Conservation (phyloP, 176 grass and related monocot genomes). For the barley (Hordeum vulgare) region MorexV3_pseudomolecules_assembly NC_058524.1:67282596-67283095, state of each 20-base stretch:
- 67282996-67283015: neutral
- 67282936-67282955: neutral
- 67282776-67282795: conserved; percentile 9
- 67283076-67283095: too few species aligned
- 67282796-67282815: neutral
- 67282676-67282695: neutral
- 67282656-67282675: neutral
- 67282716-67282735: neutral
- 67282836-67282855: neutral
- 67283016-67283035: neutral
- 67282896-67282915: neutral
- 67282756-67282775: neutral
- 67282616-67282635: too few species aligned
- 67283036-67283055: neutral
- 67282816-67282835: conserved; percentile 18
- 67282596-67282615: too few species aligned
- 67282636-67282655: too few species aligned
- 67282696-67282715: neutral
- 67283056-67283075: neutral
- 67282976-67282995: neutral
- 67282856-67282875: neutral
- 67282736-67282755: neutral
- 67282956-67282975: neutral
- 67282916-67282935: neutral
- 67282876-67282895: neutral